A percentile compares a stretch with the other conserved stretches of the same genome.
phyloP scores from a whole-genome alignment of 2,329 filamentous ascomycete genomes.

The Hirsutella minnesotensis region DNA sequence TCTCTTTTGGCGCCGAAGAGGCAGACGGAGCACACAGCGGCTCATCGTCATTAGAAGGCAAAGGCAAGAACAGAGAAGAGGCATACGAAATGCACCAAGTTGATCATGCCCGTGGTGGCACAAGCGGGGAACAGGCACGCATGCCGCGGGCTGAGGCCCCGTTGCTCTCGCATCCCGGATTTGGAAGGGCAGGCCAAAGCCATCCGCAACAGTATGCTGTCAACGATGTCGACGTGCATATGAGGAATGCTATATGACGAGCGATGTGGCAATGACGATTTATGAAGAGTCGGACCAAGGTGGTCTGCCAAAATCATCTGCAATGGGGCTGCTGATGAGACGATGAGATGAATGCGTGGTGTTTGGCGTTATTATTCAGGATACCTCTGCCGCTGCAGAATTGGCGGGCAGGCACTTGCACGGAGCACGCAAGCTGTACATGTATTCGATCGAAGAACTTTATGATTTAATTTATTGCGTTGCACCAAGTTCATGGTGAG shows the following conservation, averaged over 20 bases:
- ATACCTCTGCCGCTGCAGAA: not conserved
- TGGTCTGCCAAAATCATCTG: too few relatives aligned
- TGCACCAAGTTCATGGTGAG: too few relatives aligned
- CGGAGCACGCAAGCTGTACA: too few relatives aligned
- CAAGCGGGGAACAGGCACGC: conserved; percentile 6
- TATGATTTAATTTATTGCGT: not conserved
- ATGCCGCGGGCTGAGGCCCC: conserved; percentile 23
- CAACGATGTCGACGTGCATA: conserved; percentile 3
- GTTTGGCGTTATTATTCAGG: not conserved
- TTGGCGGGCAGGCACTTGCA: too few relatives aligned
- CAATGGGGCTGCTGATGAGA: not conserved
- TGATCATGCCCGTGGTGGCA: conserved; percentile 11
- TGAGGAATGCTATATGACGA: conserved; percentile 2
- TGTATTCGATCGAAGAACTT: too few relatives aligned
- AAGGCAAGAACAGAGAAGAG: conserved; percentile 29
- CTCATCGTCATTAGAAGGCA: conserved; percentile 16
- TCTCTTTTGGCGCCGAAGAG: conserved; percentile 4
- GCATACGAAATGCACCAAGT: conserved; percentile 37
- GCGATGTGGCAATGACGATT: not conserved
- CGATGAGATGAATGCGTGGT: not conserved
- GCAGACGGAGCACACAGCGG: not conserved
- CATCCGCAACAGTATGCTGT: conserved; percentile 10
- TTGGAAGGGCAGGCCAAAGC: conserved; percentile 23
- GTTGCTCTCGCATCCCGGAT: conserved; percentile 33
- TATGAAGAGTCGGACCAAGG: not conserved